These are phyloP conservation scores for Monosporascus sp. DNA, from an alignment of 2,329 filamentous ascomycete species.

Conservation along the genomic window DNA sequence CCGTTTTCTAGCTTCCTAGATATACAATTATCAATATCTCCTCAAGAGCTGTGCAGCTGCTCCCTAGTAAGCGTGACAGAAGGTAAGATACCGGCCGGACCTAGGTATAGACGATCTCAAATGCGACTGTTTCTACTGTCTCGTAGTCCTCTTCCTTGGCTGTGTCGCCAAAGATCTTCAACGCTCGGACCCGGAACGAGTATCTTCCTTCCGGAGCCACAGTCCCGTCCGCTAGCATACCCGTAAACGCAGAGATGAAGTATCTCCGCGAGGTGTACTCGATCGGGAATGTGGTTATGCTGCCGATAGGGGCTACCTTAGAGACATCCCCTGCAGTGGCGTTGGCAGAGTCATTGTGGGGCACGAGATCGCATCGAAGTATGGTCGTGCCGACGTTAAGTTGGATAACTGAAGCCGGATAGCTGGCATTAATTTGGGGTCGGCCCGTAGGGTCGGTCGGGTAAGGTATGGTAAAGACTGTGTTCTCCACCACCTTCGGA, in stretches of 20 bases:
- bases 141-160: slow-evolving; percentile 19
- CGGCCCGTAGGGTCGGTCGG: not conserved
- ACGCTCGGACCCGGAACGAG: slow-evolving; percentile 14
- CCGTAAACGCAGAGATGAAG: slow-evolving; percentile 11
- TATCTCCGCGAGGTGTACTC: slow-evolving; percentile 4
- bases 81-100: too few species aligned
- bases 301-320: not conserved
- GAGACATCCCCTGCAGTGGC: not conserved
- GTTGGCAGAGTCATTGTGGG: slow-evolving; percentile 5
- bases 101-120: slow-evolving; percentile 1
- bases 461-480: slow-evolving; percentile 16
- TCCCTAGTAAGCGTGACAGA: too few species aligned
- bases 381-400: slow-evolving; percentile 13
- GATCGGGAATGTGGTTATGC: slow-evolving; percentile 9
- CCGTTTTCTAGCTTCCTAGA: too few species aligned
- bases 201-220: slow-evolving; percentile 20
- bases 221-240: slow-evolving; percentile 15
- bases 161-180: slow-evolving; percentile 21
- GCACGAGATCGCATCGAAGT: slow-evolving; percentile 17
- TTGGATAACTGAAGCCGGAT: slow-evolving; percentile 3
- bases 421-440: not conserved
- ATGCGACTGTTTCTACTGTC: slow-evolving; percentile 9
- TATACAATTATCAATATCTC: too few species aligned
- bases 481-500: slow-evolving; percentile 10
- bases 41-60: too few species aligned